phyloP scores from a whole-genome alignment of 2,329 filamentous ascomycete species.

The Myrmaecium sp. region DNA sequence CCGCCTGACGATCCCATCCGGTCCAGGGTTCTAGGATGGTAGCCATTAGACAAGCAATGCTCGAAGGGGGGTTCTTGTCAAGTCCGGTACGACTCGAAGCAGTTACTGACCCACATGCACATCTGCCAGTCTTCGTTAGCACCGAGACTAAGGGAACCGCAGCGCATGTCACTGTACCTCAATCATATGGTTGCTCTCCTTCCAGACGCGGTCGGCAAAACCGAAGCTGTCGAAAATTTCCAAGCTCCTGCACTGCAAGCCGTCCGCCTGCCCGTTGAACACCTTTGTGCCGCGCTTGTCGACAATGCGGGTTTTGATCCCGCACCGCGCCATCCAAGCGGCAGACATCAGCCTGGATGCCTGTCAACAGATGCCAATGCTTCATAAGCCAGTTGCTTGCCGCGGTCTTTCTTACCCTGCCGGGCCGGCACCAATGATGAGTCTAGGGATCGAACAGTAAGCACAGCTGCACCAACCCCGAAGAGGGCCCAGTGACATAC shows the following conservation, averaged over 20 bases:
- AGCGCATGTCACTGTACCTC: conserved; percentile 31
- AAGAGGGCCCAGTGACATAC: too few species aligned
- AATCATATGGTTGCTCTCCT: conserved; percentile 52
- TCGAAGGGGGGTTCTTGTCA: too few species aligned
- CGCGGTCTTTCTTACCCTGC: conserved; percentile 19
- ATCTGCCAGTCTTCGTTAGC: conserved; percentile 10
- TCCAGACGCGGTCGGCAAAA: conserved; percentile 45
- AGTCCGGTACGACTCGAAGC: too few species aligned
- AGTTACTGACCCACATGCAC: conserved; percentile 20
- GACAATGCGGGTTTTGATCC: conserved; percentile 23
- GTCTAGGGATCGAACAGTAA: conserved; percentile 8
- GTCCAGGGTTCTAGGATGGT: conserved; percentile 41
- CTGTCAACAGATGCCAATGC: conserved; percentile 3
- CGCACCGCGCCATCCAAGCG: conserved; percentile 23
- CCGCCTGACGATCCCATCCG: conserved; percentile 38
- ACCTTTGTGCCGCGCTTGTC: conserved; percentile 26
- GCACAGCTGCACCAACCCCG: too few species aligned
- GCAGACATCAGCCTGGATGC: conserved; percentile 25
- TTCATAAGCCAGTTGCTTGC: too few species aligned
- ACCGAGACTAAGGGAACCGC: conserved; percentile 27
- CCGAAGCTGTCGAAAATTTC: conserved; percentile 45
- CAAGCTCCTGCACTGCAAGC: conserved; percentile 24
- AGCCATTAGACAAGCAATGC: conserved; percentile 4
- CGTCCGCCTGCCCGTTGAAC: conserved; percentile 24
- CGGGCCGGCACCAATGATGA: conserved; percentile 23